phyloP scores from a whole-genome alignment of 192 early-diverging fungal species.

The Backusella australiensis region DNA sequence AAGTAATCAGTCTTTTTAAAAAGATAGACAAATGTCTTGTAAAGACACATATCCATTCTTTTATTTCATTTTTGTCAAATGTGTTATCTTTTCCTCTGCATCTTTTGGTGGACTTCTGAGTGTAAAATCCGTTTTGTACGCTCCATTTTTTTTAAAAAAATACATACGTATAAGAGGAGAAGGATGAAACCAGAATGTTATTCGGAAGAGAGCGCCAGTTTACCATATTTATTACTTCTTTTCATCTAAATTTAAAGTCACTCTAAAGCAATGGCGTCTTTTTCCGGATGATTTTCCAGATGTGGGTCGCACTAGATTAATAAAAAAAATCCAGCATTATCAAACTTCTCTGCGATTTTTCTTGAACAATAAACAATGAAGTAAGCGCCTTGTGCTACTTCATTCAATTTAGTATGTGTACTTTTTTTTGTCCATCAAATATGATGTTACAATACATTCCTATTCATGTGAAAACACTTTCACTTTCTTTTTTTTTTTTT shows the following conservation, averaged over 20 bases:
- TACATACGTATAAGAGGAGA: not conserved
- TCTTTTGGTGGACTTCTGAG: not conserved
- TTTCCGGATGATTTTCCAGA: not conserved
- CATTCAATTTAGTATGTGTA: not conserved
- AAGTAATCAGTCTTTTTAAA: not conserved
- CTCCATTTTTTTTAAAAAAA: not conserved
- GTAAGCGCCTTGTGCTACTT: not conserved
- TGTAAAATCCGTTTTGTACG: not conserved
- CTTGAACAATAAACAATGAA: not conserved
- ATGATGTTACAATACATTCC: no score
- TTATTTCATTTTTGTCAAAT: no score
- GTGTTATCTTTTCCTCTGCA: no score
- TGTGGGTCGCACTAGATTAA: not conserved
- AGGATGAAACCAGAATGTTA: not conserved
- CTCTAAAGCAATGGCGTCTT: not conserved
- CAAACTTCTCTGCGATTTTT: not conserved
- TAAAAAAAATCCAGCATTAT: not conserved
- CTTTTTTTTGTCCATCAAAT: not conserved
- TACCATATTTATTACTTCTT: not conserved
- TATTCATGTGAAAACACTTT: no score
- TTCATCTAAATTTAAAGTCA: no score
- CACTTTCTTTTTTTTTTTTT: no score
- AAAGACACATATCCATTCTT: not conserved
- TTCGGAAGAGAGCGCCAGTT: not conserved
- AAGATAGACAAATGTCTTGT: not conserved